These are phyloP conservation scores for Endocarpon pusillum DNA, from an alignment of 495 filamentous ascomycete genomes.

Conservation along the genomic window DNA sequence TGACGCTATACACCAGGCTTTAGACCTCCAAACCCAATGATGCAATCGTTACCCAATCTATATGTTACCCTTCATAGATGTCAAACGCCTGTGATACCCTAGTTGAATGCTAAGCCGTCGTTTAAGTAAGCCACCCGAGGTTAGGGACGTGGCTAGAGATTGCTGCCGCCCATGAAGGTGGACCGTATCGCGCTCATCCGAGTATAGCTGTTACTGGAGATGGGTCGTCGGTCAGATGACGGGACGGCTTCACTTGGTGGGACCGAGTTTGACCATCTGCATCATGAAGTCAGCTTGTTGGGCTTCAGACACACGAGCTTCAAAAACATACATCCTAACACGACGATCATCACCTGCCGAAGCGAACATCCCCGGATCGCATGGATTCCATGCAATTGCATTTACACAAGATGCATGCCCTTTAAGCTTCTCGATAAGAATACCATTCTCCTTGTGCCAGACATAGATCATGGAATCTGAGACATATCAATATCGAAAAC, in stretches of 20 bases:
- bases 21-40: too few relatives aligned
- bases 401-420: slow-evolving; percentile 73
- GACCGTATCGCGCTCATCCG: background rate
- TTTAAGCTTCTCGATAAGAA: slow-evolving; percentile 54
- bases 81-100: too few relatives aligned
- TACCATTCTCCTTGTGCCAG: slow-evolving; percentile 74
- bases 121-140: too few relatives aligned
- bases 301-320: too few relatives aligned
- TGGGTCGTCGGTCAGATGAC: background rate
- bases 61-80: too few relatives aligned
- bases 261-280: background rate
- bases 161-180: slow-evolving; percentile 1
- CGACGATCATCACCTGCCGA: slow-evolving; percentile 76
- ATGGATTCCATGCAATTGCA: slow-evolving; percentile 81
- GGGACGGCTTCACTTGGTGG: background rate
- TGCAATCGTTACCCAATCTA: too few relatives aligned
- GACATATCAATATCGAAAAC: slow-evolving; percentile 8
- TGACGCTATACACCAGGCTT: too few relatives aligned
- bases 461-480: slow-evolving; percentile 66
- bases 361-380: slow-evolving; percentile 69
- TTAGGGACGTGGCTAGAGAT: slow-evolving; percentile 1
- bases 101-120: too few relatives aligned
- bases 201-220: background rate
- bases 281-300: too few relatives aligned
- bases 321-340: slow-evolving; percentile 70